phyloP scores from a whole-genome alignment of 2,329 filamentous ascomycete genomes.

The Chalara sp. region DNA sequence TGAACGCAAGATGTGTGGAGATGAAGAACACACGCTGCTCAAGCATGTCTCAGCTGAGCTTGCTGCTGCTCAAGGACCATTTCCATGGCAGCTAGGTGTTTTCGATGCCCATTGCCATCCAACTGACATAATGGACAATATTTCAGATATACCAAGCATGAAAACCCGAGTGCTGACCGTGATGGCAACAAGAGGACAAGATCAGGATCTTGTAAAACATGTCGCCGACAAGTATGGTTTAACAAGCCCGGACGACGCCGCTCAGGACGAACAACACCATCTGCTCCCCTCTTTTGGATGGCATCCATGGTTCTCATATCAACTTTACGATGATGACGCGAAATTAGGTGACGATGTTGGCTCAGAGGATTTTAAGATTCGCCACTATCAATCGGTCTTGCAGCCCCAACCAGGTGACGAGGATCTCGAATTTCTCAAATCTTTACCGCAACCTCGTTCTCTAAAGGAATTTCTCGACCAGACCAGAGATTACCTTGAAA shows the following conservation, averaged over 20 bases:
- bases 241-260: slow-evolving; percentile 19
- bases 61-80: slow-evolving; percentile 20
- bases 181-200: slow-evolving; percentile 71
- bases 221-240: slow-evolving; percentile 51
- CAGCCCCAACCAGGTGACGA: slow-evolving; percentile 43
- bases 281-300: slow-evolving; percentile 73
- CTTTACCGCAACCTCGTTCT: slow-evolving; percentile 53
- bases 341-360: slow-evolving; percentile 6
- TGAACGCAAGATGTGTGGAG: not conserved
- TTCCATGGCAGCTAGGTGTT: slow-evolving; percentile 65
- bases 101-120: slow-evolving; percentile 82
- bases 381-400: slow-evolving; percentile 64
- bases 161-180: slow-evolving; percentile 59
- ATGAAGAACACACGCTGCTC: not conserved
- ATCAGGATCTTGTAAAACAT: slow-evolving; percentile 64
- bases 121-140: slow-evolving; percentile 65
- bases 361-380: slow-evolving; percentile 33
- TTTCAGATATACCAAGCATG: slow-evolving; percentile 56
- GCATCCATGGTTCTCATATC: slow-evolving; percentile 83
- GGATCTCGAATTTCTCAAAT: slow-evolving; percentile 29
- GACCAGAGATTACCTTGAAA: slow-evolving; percentile 47
- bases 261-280: slow-evolving; percentile 27
- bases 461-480: slow-evolving; percentile 51
- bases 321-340: slow-evolving; percentile 58
- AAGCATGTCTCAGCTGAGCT: too few species aligned